Evolutionary conservation across 805 yeast genomes (phyloP).

Genomic region (Suhomyces sp.): DNA sequence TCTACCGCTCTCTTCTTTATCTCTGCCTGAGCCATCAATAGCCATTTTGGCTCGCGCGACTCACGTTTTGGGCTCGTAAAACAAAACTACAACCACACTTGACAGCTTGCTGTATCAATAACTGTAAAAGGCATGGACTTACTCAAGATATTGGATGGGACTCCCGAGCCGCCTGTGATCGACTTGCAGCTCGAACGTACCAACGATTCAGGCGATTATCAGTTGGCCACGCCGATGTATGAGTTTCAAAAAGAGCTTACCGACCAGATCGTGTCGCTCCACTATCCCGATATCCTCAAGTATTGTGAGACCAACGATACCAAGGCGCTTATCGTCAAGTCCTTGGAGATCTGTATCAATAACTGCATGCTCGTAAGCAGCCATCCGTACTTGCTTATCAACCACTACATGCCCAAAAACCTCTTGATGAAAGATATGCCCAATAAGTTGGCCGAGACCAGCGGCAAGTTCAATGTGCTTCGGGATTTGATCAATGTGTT

Average conservation of each 20-base stretch:
- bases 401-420: constrained; percentile 82
- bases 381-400: constrained; percentile 84
- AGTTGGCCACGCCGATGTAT: constrained; percentile 77
- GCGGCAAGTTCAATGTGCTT: constrained; percentile 79
- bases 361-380: constrained; percentile 80
- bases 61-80: neutral
- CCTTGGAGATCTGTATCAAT: constrained; percentile 68
- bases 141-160: constrained; percentile 70
- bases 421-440: constrained; percentile 71
- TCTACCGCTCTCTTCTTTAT: too few relatives aligned
- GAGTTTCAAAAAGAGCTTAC: constrained; percentile 85
- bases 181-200: constrained; percentile 48
- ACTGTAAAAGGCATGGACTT: constrained; percentile 61
- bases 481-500: constrained; percentile 60
- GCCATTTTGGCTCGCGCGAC: neutral
- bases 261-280: constrained; percentile 87
- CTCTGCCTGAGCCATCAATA: too few relatives aligned
- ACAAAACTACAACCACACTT: neutral
- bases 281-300: constrained; percentile 85
- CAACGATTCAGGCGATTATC: constrained; percentile 59
- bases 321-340: constrained; percentile 60
- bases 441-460: constrained; percentile 64
- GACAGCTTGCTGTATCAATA: neutral
- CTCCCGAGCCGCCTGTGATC: constrained; percentile 79
- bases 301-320: constrained; percentile 66